Evolutionary conservation across 2,329 filamentous ascomycete species (phyloP), one percentile per base, ranked within the genome.

Genomic region (Trichoderma guizhouense): DNA sequence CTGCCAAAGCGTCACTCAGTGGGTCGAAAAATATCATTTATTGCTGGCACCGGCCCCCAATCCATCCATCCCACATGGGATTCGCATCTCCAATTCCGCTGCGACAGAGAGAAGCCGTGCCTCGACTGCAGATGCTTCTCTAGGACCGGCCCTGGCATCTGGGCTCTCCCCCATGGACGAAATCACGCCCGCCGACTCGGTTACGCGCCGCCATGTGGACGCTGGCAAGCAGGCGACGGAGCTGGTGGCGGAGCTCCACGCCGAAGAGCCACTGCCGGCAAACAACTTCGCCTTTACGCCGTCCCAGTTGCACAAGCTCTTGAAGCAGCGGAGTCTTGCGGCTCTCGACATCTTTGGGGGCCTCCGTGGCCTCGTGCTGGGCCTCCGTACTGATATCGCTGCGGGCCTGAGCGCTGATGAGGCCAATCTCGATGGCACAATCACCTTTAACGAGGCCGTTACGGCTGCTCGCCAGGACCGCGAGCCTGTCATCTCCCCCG

Each of bases 241-340:
- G 26, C 57, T 73, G 15, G 67, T 73, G 7, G 57, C 74, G 70
- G 78, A 81, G 70, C 72, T 81, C 53, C 73, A 72, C 64, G 74
- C 78, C 24, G 76, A 79, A 30, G 64, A 74, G 6, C 78, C 77
- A 36, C 67, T 77, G 21, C 73, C 77, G 12, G 74, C 75, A 70
- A 87, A 86, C 75, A 83, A 81, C 7, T 89, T 89, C 72, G 87
- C 86, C 14, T 89, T 88, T 72, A 83, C 84, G 0, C 85, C 87
- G 2, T 82, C 83, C 5, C 86, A 89, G 71, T 79, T 89, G 3
- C 85, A 86, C 76, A 87, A 86, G 71, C 82, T 89, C 36, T 76
- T 87, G 34, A 85, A 84, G n/a, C 82, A 85, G 28, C 85, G 86
- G 68, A 86, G 81, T 21, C 79, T 87, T 7, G 72, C 82, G 9